Conservation (phyloP, 2,329 filamentous ascomycete species). For the Pseudocercospora macadamiae region DNA sequence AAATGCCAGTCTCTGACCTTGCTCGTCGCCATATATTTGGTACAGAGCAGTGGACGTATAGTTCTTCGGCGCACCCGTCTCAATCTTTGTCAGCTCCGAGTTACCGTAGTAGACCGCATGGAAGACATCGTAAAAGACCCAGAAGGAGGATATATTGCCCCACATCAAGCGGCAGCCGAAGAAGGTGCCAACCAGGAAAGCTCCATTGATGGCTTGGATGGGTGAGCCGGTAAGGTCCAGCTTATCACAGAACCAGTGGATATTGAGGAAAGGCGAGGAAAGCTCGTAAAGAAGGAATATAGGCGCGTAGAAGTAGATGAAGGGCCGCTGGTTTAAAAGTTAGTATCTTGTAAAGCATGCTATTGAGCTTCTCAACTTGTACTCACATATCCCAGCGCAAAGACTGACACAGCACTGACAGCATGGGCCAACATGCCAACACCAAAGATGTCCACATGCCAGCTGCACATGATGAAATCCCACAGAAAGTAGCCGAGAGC, state of each 20-base stretch:
- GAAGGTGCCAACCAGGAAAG: slow-evolving; percentile 72
- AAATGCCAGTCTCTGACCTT: slow-evolving; percentile 34
- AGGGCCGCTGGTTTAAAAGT: slow-evolving; percentile 64
- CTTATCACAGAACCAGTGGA: slow-evolving; percentile 94
- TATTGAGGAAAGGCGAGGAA: slow-evolving; percentile 80
- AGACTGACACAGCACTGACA: slow-evolving; percentile 72
- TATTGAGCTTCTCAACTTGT: not conserved
- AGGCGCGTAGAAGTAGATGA: slow-evolving; percentile 79
- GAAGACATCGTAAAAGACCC: slow-evolving; percentile 72
- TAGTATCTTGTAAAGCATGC: too few relatives aligned
- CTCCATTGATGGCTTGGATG: slow-evolving; percentile 76
- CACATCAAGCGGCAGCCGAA: slow-evolving; percentile 77
- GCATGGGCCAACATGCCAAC: slow-evolving; percentile 78
- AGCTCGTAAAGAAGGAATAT: slow-evolving; percentile 88
- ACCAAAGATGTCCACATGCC: slow-evolving; percentile 72
- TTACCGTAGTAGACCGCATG: slow-evolving; percentile 41
- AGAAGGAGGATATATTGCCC: slow-evolving; percentile 68
- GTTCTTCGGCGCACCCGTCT: slow-evolving; percentile 19
- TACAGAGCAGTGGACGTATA: slow-evolving; percentile 24
- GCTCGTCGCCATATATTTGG: slow-evolving; percentile 29
- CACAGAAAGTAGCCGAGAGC: slow-evolving; percentile 83
- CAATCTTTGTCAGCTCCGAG: slow-evolving; percentile 23
- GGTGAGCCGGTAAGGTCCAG: slow-evolving; percentile 75
- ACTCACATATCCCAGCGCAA: slow-evolving; percentile 78
- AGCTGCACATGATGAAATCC: slow-evolving; percentile 72